These are phyloP conservation scores for Magnusiomyces tetraspermus DNA, from an alignment of 1,139 yeast genomes.

Conservation along the genomic window DNA sequence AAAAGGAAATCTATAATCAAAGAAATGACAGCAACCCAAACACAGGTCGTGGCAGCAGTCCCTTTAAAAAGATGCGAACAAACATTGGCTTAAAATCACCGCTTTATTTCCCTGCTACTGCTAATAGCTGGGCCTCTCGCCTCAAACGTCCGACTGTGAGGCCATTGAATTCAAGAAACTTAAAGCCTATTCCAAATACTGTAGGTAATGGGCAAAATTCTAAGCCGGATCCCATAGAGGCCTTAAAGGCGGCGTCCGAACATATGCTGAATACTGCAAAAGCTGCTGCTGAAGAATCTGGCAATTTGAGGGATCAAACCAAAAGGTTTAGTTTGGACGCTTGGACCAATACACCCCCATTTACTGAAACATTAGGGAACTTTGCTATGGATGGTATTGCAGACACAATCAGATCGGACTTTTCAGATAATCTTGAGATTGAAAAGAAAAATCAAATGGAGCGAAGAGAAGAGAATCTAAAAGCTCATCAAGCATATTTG, in stretches of 20 bases:
- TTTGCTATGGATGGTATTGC: slow-evolving; percentile 31
- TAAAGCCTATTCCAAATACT: not conserved
- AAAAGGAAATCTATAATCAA: not conserved
- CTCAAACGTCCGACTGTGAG: not conserved
- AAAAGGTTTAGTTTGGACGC: not conserved
- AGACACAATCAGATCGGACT: slow-evolving; percentile 17
- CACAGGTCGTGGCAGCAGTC: not conserved
- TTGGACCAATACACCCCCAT: slow-evolving; percentile 32
- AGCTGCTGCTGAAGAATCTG: not conserved
- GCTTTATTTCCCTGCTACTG: not conserved
- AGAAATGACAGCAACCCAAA: not conserved
- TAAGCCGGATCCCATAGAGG: not conserved
- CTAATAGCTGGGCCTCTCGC: not conserved
- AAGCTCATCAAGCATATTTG: not conserved
- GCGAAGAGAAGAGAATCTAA: not conserved
- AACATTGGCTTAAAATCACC: not conserved
- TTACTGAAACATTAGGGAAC: slow-evolving; percentile 35
- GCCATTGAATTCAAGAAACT: not conserved
- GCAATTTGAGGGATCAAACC: not conserved
- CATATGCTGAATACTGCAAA: not conserved
- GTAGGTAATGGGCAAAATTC: not conserved
- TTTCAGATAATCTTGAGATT: not conserved
- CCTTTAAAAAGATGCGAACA: not conserved
- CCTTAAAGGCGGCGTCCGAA: not conserved
- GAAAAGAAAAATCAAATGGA: not conserved